phyloP scores from a whole-genome alignment of 441 rosid genomes.

The Manihot esculenta region DNA sequence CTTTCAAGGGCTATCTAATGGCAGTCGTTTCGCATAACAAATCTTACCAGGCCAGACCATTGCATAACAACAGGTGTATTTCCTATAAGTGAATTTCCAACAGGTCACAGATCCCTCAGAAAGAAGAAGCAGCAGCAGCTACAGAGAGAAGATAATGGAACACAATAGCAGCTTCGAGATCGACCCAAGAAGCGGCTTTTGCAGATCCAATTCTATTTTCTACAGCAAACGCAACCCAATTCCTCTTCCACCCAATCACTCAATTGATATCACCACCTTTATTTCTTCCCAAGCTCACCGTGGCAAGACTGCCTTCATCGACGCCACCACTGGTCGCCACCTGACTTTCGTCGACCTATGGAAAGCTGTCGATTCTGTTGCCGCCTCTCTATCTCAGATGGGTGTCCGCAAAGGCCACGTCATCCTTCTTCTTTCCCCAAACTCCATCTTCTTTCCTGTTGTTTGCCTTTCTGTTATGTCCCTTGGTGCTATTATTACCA shows the following conservation, averaged over 20 bases:
- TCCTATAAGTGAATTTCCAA: no score
- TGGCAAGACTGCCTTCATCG: conserved; percentile 81
- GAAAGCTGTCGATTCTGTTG: conserved; percentile 68
- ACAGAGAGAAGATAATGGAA: background rate
- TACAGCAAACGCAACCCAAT: conserved; percentile 71
- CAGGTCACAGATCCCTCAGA: no score
- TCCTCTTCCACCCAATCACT: conserved; percentile 54
- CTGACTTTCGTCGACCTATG: conserved; percentile 73
- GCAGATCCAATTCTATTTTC: conserved; percentile 48
- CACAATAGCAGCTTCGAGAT: conserved; percentile 7
- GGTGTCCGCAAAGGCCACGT: conserved; percentile 82
- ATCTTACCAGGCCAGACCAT: no score
- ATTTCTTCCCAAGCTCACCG: conserved; percentile 79
- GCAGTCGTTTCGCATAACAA: no score
- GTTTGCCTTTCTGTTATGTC: conserved; percentile 81
- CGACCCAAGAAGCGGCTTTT: conserved; percentile 61
- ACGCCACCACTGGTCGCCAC: conserved; percentile 64
- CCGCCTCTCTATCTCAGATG: conserved; percentile 47
- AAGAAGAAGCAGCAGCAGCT: no score
- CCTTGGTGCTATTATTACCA: conserved; percentile 87
- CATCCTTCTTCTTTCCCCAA: conserved; percentile 78
- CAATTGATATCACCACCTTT: conserved; percentile 69
- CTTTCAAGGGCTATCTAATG: no score
- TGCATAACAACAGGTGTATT: no score
- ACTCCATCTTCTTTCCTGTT: conserved; percentile 71